These are phyloP conservation scores for Mycogone perniciosa DNA, from an alignment of 2,329 filamentous ascomycete genomes.

Conservation along the genomic window DNA sequence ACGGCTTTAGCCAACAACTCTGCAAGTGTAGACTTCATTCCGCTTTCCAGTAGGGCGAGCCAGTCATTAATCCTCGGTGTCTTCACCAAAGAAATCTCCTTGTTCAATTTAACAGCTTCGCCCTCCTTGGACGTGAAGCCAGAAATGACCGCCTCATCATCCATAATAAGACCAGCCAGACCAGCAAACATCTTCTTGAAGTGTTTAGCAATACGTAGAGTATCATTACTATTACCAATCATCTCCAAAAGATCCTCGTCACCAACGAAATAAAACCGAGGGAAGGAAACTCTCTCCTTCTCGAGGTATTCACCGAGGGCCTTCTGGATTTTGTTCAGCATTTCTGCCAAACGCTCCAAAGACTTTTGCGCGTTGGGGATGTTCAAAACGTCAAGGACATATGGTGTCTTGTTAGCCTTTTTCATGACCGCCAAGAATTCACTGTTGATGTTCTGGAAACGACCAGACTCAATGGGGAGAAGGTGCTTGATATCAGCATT, in stretches of 20 bases:
- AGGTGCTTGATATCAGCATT: slow-evolving; percentile 99
- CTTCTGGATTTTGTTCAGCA: slow-evolving; percentile 98
- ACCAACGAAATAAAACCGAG: slow-evolving; percentile 98
- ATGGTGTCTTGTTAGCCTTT: slow-evolving; percentile 95
- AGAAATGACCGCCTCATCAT: slow-evolving; percentile 82
- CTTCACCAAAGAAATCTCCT: slow-evolving; percentile 85
- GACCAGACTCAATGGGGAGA: slow-evolving; percentile 88
- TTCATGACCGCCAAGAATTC: slow-evolving; percentile 99
- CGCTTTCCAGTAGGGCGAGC: slow-evolving; percentile 85
- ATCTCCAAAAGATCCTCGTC: slow-evolving; percentile 98
- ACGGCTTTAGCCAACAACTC: slow-evolving; percentile 85
- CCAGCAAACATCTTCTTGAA: slow-evolving; percentile 99
- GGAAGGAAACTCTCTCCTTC: slow-evolving; percentile 94
- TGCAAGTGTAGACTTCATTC: slow-evolving; percentile 90
- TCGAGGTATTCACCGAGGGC: slow-evolving; percentile 97
- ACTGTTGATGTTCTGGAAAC: slow-evolving; percentile 98
- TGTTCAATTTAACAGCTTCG: slow-evolving; percentile 80
- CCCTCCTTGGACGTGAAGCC: slow-evolving; percentile 95
- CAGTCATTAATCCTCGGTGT: slow-evolving; percentile 98
- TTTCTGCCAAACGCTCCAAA: slow-evolving; percentile 87
- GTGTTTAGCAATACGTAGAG: slow-evolving; percentile 91
- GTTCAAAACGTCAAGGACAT: slow-evolving; percentile 89
- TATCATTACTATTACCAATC: slow-evolving; percentile 98
- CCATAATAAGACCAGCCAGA: slow-evolving; percentile 81
- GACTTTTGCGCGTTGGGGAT: slow-evolving; percentile 96